A percentile compares a stretch with the other conserved stretches of the same genome.
Conservation (phyloP, 495 filamentous ascomycete genomes). For the Achaetomiella virescens region DNA sequence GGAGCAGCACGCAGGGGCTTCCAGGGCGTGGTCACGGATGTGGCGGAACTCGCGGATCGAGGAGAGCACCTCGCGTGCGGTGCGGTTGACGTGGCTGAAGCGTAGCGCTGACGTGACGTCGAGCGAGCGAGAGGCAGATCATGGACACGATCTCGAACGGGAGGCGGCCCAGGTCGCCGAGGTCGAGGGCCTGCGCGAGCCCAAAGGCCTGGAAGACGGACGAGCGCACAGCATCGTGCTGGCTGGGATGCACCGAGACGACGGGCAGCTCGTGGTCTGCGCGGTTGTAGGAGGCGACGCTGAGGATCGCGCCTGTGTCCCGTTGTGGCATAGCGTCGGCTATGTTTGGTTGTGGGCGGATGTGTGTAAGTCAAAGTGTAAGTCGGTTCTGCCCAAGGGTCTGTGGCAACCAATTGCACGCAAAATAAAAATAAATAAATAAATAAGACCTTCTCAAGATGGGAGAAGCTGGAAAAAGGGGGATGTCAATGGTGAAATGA, state of each 20-base stretch:
- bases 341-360: background rate
- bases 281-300: slow-evolving; percentile 2
- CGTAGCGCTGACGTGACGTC: slow-evolving; percentile 4
- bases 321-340: background rate
- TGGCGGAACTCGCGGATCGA: slow-evolving; percentile 5
- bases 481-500: too few relatives aligned
- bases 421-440: too few relatives aligned
- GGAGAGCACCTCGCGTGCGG: slow-evolving; percentile 3
- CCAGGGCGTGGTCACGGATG: background rate
- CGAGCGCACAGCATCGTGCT: slow-evolving; percentile 4
- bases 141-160: slow-evolving; percentile 9
- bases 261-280: background rate
- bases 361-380: background rate
- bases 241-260: slow-evolving; percentile 4
- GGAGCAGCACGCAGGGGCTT: background rate
- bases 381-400: background rate
- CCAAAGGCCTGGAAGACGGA: background rate
- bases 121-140: slow-evolving; percentile 3
- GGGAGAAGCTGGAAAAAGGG: too few relatives aligned
- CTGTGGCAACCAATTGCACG: background rate
- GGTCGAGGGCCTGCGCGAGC: background rate
- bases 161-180: background rate
- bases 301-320: slow-evolving; percentile 4
- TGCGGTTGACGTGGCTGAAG: slow-evolving; percentile 8
- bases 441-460: too few relatives aligned